Conservation (phyloP, 805 yeast species). For the Candida adriatica region DNA sequence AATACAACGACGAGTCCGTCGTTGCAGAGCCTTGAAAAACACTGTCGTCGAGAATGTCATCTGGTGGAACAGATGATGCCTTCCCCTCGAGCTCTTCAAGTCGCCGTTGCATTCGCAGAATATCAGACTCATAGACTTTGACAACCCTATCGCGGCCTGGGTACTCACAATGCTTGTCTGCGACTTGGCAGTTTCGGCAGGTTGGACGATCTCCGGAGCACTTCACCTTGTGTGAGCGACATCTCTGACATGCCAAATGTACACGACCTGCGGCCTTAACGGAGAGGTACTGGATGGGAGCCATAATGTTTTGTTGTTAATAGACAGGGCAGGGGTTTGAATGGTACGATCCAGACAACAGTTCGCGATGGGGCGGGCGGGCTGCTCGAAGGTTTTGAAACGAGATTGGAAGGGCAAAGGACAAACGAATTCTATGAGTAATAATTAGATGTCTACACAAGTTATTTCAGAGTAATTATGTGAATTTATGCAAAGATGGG, state of each 20-base stretch:
- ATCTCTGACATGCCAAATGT: slow-evolving; percentile 18
- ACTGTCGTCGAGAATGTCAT: slow-evolving; percentile 14
- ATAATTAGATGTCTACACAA: no score
- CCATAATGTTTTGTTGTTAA: not conserved
- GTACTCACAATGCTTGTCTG: slow-evolving; percentile 12
- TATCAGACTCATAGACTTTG: slow-evolving; percentile 19
- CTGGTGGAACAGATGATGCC: slow-evolving; percentile 1
- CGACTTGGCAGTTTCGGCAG: slow-evolving; percentile 17
- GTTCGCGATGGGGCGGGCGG: no score
- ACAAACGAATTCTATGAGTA: no score
- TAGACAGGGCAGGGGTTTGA: no score
- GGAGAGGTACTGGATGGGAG: slow-evolving; percentile 11
- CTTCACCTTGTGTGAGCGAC: slow-evolving; percentile 20
- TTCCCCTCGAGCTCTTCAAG: slow-evolving; percentile 10
- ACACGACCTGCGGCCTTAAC: slow-evolving; percentile 16
- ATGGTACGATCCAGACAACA: no score
- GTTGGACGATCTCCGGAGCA: slow-evolving; percentile 19
- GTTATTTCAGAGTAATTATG: no score
- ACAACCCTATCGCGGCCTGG: slow-evolving; percentile 19
- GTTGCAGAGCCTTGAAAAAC: slow-evolving; percentile 18
- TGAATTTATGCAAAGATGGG: slow-evolving; percentile 10
- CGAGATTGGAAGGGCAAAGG: no score
- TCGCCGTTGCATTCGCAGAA: slow-evolving; percentile 12
- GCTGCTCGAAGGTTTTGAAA: no score
- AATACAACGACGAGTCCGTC: slow-evolving; percentile 20